Evolutionary conservation across 495 filamentous ascomycete genomes (phyloP), one percentile per base, ranked within the genome.

Genomic region (Clohesyomyces aquaticus): DNA sequence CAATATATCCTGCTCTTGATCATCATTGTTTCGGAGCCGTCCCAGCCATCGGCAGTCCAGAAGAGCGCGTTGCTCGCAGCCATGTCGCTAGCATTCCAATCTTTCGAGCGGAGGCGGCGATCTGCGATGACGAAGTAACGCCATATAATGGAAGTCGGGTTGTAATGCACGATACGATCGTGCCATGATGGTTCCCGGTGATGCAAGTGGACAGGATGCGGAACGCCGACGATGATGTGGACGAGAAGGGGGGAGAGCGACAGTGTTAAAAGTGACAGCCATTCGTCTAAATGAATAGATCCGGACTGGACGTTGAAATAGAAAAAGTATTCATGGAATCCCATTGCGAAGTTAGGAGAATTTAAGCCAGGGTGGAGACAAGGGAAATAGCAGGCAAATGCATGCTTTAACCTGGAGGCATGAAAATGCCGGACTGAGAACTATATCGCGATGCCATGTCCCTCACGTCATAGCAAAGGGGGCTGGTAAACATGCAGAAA

Each of bases 91-190:
- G 4, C 26, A 4, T 8, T 38, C 49, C 49, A 53, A 19, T 53
- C 49, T 28, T 53, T 53, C 19, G 49, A 53, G 49, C 49, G 49
- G 19, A 53, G 49, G 10, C 49, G 49, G 19, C 49, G 49, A 28
- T 53, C 49, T 4, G 49, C 49, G 25, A 53, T 74, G 10, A 71
- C 70, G 26, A 70, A 65, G 60, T 76, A 77, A 8, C 75, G 70
- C 71, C 71, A 77, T 12, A 76, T 22, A 11, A 76, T 75, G 8
- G 74, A 69, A 9, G 70, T 71, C 6, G 75, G 75, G 46, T 74
- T 74, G 55, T 70, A 76, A 35, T 67, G 68, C 46, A 71, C 55
- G 52, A 72, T 49, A 12, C 59, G 47, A 8, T 56, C 53, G 38
- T 56, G 53, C 53, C 53, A 56, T 14, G 4, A 8, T n/a, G 53